Base-by-base conservation (phyloP, 75 land plant species). In the Larix kaempferi region DNA sequence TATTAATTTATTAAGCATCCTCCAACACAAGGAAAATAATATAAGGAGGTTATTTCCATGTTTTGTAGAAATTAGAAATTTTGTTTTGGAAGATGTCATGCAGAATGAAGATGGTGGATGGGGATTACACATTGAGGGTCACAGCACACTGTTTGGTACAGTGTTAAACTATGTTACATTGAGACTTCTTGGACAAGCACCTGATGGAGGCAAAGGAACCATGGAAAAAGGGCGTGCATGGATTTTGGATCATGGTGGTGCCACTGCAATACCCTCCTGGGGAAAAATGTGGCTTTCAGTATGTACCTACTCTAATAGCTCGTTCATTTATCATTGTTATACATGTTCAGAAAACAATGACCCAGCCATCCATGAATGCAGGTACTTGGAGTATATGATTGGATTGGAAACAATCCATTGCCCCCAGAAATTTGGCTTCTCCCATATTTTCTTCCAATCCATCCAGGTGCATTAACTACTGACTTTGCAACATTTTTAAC, bases 251-350 rank as follows among this genome's bases (percentile, higher is more conserved):
- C 99, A 92, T 87, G 99, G 99, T 15, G 78, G 94, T 74, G 94
- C 94, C 21, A 89, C 95, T 55, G 74, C 83, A 11, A 89, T 91
- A 56, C 88, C 99, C 16, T 92, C 95, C 37, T 97, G 99, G 99
- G 99, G 99, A 23, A 97, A 97, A 78, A 86, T 97, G 84, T 97
- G 99, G 99, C 95, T 97, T 69, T 88, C 98, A 19, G 99, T 92
- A 86, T 10, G 82, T 64, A 61, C 25, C 56, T 69, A 49, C 12
- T 49, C 12, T 49, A 49, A 8, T 49, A 10, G 54, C 2, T 49
- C 10, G 10, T 49, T 11, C 54, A 49, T 49, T 49, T 11, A 1
- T 49, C 54, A 49, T 49, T 49, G 12, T 49, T 49, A 49, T 1
- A 49, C 54, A 49, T 10, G 54, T 49, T 49, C 54, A 49, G 54